These are phyloP conservation scores for Mycena filopes DNA, from an alignment of 768 basidiomycete genomes.

Conservation along the genomic window DNA sequence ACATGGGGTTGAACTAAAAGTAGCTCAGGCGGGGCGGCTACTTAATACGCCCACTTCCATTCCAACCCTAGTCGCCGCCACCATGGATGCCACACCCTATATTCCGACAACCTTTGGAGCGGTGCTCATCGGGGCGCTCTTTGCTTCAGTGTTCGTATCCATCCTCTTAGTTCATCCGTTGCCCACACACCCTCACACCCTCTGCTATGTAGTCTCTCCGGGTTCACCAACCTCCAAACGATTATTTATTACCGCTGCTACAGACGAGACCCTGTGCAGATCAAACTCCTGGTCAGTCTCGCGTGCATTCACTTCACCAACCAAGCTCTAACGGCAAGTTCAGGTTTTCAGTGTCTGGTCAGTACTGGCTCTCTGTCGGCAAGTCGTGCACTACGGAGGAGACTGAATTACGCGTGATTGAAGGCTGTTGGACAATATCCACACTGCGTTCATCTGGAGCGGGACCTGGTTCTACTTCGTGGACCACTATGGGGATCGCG, in stretches of 20 bases:
- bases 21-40: no score
- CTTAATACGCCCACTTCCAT: not conserved
- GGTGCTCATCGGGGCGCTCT: not conserved
- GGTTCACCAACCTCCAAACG: slow-evolving; percentile 20
- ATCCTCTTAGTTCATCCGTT: not conserved
- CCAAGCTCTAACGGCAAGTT: not conserved
- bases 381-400: no score
- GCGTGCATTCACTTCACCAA: not conserved
- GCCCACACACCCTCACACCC: not conserved
- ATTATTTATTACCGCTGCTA: slow-evolving; percentile 16
- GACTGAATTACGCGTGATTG: not conserved
- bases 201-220: slow-evolving; percentile 4
- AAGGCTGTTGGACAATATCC: slow-evolving; percentile 43
- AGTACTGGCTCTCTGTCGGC: no score
- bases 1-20: no score
- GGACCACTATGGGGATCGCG: slow-evolving; percentile 38
- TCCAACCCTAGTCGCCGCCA: no score
- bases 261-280: slow-evolving; percentile 4
- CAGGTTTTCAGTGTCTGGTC: slow-evolving; percentile 31
- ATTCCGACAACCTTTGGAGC: not conserved
- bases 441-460: slow-evolving; percentile 44
- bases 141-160: not conserved
- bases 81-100: not conserved
- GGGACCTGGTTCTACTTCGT: slow-evolving; percentile 49
- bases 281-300: slow-evolving; percentile 13